Evolutionary conservation across 2,329 filamentous ascomycete species (phyloP).

Genomic region (Nigrospora osmanthi): DNA sequence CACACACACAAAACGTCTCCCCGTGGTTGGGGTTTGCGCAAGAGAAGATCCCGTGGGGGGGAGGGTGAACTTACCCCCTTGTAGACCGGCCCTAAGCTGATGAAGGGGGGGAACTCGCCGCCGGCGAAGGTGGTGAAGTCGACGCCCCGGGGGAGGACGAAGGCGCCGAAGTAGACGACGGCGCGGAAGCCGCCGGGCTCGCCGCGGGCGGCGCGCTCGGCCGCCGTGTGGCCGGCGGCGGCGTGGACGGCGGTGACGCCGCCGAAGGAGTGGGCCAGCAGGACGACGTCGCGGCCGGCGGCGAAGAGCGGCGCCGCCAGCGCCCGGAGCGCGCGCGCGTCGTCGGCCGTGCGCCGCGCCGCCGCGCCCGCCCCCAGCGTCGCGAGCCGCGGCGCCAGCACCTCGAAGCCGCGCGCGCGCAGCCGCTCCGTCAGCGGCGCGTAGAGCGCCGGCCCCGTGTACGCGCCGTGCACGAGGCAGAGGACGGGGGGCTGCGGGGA

Average conservation of each 20-base stretch:
- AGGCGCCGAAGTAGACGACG: slow-evolving; percentile 6
- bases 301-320: slow-evolving; percentile 8
- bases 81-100: neutral
- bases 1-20: too few species aligned
- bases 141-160: neutral
- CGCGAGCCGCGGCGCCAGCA: too few species aligned
- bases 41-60: too few species aligned
- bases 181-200: slow-evolving; percentile 5
- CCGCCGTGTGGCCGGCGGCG: slow-evolving; percentile 4
- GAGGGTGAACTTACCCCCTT: neutral
- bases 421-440: too few species aligned
- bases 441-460: too few species aligned
- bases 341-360: too few species aligned
- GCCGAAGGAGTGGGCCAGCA: slow-evolving; percentile 13
- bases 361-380: too few species aligned
- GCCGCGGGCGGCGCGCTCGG: slow-evolving; percentile 5
- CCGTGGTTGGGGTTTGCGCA: too few species aligned
- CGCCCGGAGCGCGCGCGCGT: too few species aligned
- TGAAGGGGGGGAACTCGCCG: neutral
- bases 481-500: too few species aligned
- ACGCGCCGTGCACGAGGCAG: too few species aligned
- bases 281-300: slow-evolving; percentile 5
- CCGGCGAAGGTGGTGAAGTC: neutral
- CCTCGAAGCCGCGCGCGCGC: too few species aligned
- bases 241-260: slow-evolving; percentile 9